Base-by-base conservation (phyloP, 306 rosid genomes). In the Notholithocarpus densiflorus region DNA sequence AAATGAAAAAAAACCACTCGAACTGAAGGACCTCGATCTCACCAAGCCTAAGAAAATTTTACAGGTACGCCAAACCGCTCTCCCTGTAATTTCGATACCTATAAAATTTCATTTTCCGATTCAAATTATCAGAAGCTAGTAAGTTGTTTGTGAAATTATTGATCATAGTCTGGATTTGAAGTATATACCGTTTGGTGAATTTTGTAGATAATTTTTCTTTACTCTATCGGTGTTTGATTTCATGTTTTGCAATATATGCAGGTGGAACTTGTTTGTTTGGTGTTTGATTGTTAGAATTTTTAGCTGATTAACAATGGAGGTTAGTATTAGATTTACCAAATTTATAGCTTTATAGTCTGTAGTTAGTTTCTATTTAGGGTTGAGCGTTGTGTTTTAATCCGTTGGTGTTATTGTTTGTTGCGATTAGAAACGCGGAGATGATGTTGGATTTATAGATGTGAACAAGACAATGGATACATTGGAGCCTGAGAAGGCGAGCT, bases 401-500 rank as follows among this genome's bases (percentile, higher is more conserved):
- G 37, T 1, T 74, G 60, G 52, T 61, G 10, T 75, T 82, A 10
- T 71, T 82, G n/a, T n/a, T 78, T 64, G 71, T 60, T 77, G 31
- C 77, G 75, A 78, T 56, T 77, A 92, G 97, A 83, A 78, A 6
- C 81, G 26, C 66, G 88, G 84, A 77, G 78, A 66, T 75, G 80
- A 69, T 65, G 69, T 78, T 71, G 89, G 75, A 68, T 74, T 79
- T 13, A 20, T 95, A 45, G 97, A 95, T 56, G 37, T 92, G 56
- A 85, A 90, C 74, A 89, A 86, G 80, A 85, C 82, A 19, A 95
- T 86, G 0, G 82, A 10, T 27, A 86, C 88, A 1, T 68, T 95
- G 87, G 97, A 90, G 81, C 89, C 94, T 1, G 98, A 95, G 56
- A 88, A 83, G 64, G 64, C 76, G 15, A 72, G 73, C 21, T 78